phyloP scores from a whole-genome alignment of 768 basidiomycete genomes.

The Mycena indigotica region DNA sequence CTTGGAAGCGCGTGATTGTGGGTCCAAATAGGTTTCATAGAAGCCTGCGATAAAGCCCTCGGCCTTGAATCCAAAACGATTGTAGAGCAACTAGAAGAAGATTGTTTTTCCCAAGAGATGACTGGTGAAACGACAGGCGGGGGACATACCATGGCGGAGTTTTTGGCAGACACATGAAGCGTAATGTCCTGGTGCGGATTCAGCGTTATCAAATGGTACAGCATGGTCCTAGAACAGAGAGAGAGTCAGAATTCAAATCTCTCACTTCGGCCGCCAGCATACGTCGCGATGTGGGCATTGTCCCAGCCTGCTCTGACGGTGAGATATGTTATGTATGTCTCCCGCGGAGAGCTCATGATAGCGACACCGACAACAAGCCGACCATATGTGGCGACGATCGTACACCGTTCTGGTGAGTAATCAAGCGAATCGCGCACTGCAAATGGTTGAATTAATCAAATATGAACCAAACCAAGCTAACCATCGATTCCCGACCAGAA shows the following conservation, averaged over 20 bases:
- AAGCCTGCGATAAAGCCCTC: slow-evolving; percentile 84
- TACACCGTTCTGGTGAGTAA: slow-evolving; percentile 69
- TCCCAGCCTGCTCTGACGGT: slow-evolving; percentile 83
- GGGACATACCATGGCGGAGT: slow-evolving; percentile 68
- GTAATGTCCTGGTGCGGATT: slow-evolving; percentile 80
- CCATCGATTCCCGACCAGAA: slow-evolving; percentile 84
- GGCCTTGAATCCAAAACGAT: slow-evolving; percentile 85
- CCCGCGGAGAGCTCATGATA: slow-evolving; percentile 74
- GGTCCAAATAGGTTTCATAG: slow-evolving; percentile 77
- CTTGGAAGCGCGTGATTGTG: slow-evolving; percentile 69
- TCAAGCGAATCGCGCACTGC: slow-evolving; percentile 72
- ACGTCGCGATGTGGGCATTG: slow-evolving; percentile 78
- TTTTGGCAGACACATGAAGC: slow-evolving; percentile 81
- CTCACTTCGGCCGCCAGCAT: slow-evolving; percentile 18
- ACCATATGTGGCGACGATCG: slow-evolving; percentile 75
- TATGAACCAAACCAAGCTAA: slow-evolving; percentile 36
- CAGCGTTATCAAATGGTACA: slow-evolving; percentile 71
- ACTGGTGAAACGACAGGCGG: neutral
- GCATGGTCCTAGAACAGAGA: slow-evolving; percentile 57
- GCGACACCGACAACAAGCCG: slow-evolving; percentile 73
- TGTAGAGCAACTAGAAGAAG: slow-evolving; percentile 69
- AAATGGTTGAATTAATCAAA: slow-evolving; percentile 5
- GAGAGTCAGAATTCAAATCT: neutral
- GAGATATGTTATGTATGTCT: slow-evolving; percentile 83
- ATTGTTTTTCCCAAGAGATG: neutral